phyloP scores from a whole-genome alignment of 2,329 filamentous ascomycete species.

The Botrytis deweyae region DNA sequence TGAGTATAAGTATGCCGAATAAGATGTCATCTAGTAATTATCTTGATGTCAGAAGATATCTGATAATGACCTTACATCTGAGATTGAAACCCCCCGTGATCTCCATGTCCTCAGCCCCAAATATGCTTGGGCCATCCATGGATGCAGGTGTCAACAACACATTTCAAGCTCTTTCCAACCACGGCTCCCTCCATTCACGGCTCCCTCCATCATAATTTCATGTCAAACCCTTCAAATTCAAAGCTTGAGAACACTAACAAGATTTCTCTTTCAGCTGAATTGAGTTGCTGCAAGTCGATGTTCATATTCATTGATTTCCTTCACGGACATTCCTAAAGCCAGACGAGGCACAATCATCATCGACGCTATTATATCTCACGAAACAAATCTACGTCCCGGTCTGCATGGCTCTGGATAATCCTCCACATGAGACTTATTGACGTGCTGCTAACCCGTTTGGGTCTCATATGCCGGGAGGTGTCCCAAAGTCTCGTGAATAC shows the following conservation, averaged over 20 bases:
- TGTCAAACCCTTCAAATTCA: no score
- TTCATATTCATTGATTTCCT: not conserved
- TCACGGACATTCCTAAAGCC: not conserved
- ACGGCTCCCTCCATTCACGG: no score
- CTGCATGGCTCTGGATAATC: not conserved
- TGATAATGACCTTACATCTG: not conserved
- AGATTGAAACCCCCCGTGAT: not conserved
- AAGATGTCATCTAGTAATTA: not conserved
- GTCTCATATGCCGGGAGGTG: not conserved
- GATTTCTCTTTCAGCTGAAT: not conserved
- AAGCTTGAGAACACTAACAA: no score
- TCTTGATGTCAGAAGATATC: not conserved
- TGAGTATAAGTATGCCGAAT: not conserved
- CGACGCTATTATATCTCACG: not conserved
- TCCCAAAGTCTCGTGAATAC: fast-evolving
- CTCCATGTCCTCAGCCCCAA: not conserved
- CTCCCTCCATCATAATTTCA: not conserved
- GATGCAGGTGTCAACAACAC: not conserved
- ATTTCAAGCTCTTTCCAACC: not conserved
- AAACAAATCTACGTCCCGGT: not conserved
- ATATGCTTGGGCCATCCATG: not conserved
- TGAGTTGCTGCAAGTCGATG: not conserved
- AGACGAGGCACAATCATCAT: not conserved
- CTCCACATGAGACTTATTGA: not conserved
- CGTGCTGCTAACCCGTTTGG: not conserved